phyloP scores from a whole-genome alignment of 495 filamentous ascomycete genomes.

The Neurospora cerealis region DNA sequence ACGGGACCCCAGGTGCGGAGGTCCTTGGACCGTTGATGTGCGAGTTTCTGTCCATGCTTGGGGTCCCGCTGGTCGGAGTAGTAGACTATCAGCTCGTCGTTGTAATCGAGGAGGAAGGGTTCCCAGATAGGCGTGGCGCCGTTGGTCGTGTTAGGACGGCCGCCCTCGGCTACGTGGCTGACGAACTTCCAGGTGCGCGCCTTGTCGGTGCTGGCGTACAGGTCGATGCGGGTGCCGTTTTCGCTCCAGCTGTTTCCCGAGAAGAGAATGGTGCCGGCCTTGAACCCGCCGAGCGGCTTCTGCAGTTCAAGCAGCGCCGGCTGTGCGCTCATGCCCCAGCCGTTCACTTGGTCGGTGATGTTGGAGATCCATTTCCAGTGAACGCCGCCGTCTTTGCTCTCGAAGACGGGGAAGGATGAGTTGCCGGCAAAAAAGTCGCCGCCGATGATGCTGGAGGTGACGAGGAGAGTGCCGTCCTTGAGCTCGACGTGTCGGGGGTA shows the following conservation, averaged over 20 bases:
- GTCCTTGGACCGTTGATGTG: slow-evolving; percentile 49
- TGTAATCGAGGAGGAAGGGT: slow-evolving; percentile 49
- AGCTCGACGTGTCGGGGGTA: slow-evolving; percentile 46
- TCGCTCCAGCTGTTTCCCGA: slow-evolving; percentile 52
- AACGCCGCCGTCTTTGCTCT: slow-evolving; percentile 48
- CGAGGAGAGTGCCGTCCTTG: slow-evolving; percentile 39
- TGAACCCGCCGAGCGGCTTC: slow-evolving; percentile 43
- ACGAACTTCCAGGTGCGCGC: slow-evolving; percentile 57
- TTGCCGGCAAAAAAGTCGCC: slow-evolving; percentile 49
- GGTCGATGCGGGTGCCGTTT: slow-evolving; percentile 49
- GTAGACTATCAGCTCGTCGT: slow-evolving; percentile 50
- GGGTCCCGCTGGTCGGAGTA: slow-evolving; percentile 63
- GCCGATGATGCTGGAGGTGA: slow-evolving; percentile 59
- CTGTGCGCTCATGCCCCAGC: slow-evolving; percentile 57
- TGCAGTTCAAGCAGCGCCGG: slow-evolving; percentile 55
- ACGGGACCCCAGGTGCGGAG: slow-evolving; percentile 46
- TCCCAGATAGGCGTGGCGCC: slow-evolving; percentile 62
- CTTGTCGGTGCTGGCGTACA: slow-evolving; percentile 52
- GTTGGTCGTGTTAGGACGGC: slow-evolving; percentile 49
- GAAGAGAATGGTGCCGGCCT: slow-evolving; percentile 49
- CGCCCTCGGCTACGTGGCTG: slow-evolving; percentile 54
- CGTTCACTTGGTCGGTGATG: slow-evolving; percentile 52
- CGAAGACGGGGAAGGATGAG: slow-evolving; percentile 58
- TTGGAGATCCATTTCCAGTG: slow-evolving; percentile 53
- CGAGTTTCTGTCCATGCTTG: slow-evolving; percentile 55